Evolutionary conservation across 768 basidiomycete genomes (phyloP), one percentile per base, ranked within the genome.

Genomic region (Amanita thiersii): DNA sequence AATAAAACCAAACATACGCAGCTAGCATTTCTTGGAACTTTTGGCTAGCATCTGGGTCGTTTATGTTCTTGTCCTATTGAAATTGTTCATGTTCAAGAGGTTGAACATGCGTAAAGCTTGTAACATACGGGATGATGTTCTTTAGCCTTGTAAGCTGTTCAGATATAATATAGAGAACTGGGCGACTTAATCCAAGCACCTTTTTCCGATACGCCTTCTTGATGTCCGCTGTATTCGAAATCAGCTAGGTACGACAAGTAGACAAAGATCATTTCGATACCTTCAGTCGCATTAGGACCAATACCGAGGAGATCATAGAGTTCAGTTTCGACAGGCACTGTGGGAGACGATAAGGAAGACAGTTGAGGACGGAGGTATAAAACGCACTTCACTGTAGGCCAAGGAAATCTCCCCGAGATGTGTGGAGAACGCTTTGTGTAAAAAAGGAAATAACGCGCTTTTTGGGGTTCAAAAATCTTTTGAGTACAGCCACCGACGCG

Each of bases 151-250:
- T 39, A 44, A 40, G 46, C 54, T 49, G 17, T 49, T 53, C 49
- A 49, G 47, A 32, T 26, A 25, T 53, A 42, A 30, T 42, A 32
- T 48, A 21, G 21, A 43, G 45, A 34, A 38, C 43, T 49, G 39
- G 40, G 45, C 32, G 48, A 42, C 35, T 18, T 43, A 25, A 25
- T 43, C 23, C 24, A 58, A 53, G 51, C 65, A 88, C 90, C 79
- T 92, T 93, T 66, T 77, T 86, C 58, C 85, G 82, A 58, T 97
- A 97, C 11, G 92, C 92, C 56, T 86, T 88, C 64, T 92, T 93
- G 53, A 97, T 89, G 48, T 97, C 89, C 50, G 70, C 87, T 84
- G 26, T 37, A 12, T 43, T 46, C 40, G 33, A 31, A 18, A 36
- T 61, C 44, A 60, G 44, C 20, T 17, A 38, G 20, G 34, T 25